Evolutionary conservation across 805 yeast genomes (phyloP).

Genomic region (Ogataea methanolica): DNA sequence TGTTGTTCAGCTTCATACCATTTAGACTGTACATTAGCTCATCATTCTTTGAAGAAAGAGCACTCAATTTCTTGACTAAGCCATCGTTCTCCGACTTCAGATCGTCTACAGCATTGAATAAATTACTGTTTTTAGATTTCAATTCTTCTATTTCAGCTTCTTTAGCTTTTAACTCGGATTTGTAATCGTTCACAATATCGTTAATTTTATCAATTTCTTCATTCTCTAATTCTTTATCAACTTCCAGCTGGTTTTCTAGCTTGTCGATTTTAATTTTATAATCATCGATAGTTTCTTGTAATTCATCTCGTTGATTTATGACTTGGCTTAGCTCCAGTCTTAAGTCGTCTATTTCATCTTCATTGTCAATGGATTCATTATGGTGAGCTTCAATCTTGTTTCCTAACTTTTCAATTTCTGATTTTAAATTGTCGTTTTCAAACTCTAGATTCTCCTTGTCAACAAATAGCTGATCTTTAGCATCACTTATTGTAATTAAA

Average conservation of each 20-base stretch:
- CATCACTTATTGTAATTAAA: constrained; percentile 6
- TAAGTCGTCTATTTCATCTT: constrained; percentile 9
- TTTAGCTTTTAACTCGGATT: constrained; percentile 6
- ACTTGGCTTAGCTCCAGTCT: constrained; percentile 7
- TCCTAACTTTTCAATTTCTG: constrained; percentile 1
- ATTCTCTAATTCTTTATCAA: background rate
- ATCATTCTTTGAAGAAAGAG: background rate
- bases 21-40: background rate
- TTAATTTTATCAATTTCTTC: background rate
- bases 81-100: constrained; percentile 27
- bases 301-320: constrained; percentile 11
- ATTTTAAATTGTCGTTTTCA: constrained; percentile 1
- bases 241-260: constrained; percentile 3
- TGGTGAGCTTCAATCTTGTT: constrained; percentile 3
- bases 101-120: constrained; percentile 1
- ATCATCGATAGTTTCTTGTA: constrained; percentile 9
- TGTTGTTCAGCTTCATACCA: too few species aligned
- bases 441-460: background rate
- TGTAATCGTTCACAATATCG: background rate
- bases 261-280: constrained; percentile 4
- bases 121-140: constrained; percentile 25
- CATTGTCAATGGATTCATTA: constrained; percentile 3
- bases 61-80: constrained; percentile 21
- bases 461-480: constrained; percentile 1
- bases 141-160: constrained; percentile 13